Base-by-base conservation (phyloP, 2,329 filamentous ascomycete species). In the Monosporascus sp. region DNA sequence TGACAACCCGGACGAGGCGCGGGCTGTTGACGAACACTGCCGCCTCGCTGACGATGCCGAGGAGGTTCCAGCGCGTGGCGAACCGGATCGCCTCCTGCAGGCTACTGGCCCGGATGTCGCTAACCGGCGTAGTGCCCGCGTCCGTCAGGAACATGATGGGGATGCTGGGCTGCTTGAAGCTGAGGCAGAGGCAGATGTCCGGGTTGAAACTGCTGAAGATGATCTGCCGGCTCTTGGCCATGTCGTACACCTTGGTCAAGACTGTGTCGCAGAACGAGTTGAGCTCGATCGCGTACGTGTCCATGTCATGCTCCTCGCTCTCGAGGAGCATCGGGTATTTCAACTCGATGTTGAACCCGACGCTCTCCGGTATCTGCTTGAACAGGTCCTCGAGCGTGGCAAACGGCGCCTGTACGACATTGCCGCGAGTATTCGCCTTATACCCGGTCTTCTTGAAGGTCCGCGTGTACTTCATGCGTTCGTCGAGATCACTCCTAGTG, bases 261-360 rank as follows among this genome's bases (percentile, higher is more conserved):
- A 99, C 89, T 1, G 90, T 96, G 70, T 99, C 94, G 66, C 95
- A 93, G 69, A 97, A 99, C 1, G 88, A 90, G 72, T 97, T 97
- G 61, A 97, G 81, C 72, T 99, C 94, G 47, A 97, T 89, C 0
- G 90, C 92, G 66, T 96, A 96, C 3, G 89, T 89, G 68, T 97
- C 93, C 91, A 97, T 97, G 62, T 96, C 90, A 60, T 97, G 89
- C 68, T 95, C 89, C 70, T 97, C 90, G 54, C 85, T 90, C 76
- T 99, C 95, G 68, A 93, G 88, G 43, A 99, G 82, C 92, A 97
- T 97, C 5, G 94, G 94, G 68, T 99, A 99, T 73, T 99, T 97
- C 81, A 99, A 89, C 75, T 99, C 94, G 61, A 99, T 96, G 71
- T 99, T 97, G 80, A 99, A 99, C 15, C 94, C 92, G 22, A 96